Base-by-base conservation (phyloP, 2,329 filamentous ascomycete species). In the Plectosphaerella cucumerina region DNA sequence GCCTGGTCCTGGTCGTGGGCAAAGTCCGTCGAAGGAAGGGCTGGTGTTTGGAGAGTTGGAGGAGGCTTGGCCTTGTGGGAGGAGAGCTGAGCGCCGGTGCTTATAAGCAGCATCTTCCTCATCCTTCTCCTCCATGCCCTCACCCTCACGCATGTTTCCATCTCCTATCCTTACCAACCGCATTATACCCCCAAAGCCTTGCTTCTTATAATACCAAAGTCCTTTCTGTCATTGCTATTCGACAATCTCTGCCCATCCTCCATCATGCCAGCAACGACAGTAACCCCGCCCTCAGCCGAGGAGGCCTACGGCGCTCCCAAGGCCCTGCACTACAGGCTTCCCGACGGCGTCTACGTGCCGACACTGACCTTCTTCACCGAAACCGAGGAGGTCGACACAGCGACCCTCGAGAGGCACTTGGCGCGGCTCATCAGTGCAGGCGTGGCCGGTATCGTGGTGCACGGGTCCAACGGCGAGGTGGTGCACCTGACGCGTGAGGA, bases 381-480 rank as follows among this genome's bases (percentile, higher is more conserved):
- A 1, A 59, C 65, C 3, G 68, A 70, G 41, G 65, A 67, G 3
- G 46, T 70, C 18, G 63, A 70, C 47, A 56, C 56, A 6, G 52
- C 58, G 8, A 60, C 63, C 3, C 62, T 69, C 45, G 62, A 67
- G 48, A 58, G 59, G 23, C 68, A 71, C 42, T 54, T 69, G 44
- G 60, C 67, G 45, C 62, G 66, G 35, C 60, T 70, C 9, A 48
- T 81, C 44, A 67, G 78, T 50, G 77, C 83, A 20, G 85, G 85
- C 34, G 76, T 89, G 41, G 76, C 84, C 17, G 86, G 86, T 42
- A 72, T 90, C 48, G 81, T 87, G 18, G 83, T 82, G 4, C 85
- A 88, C 64, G 85, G 86, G 37, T 87, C 83, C 59, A 90, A 89
- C 62, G 87, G 86, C 60, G 87, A 90, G 69, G 86, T 86, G 0